These are phyloP conservation scores for Leccinum subrobustum DNA, from an alignment of 1,284 basidiomycete species.

Conservation along the genomic window DNA sequence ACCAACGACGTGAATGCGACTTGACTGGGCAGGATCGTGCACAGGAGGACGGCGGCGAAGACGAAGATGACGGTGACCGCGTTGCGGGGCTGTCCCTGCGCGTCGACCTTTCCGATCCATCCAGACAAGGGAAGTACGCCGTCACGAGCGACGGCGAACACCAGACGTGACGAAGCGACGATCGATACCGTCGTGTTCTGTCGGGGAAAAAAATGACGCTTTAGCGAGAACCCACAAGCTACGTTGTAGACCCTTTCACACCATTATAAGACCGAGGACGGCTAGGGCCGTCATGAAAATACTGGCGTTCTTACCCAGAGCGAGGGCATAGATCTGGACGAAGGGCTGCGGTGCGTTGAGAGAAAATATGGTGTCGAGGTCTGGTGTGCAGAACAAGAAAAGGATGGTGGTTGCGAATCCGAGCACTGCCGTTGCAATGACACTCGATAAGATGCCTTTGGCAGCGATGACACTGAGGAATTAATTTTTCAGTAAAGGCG, in stretches of 20 bases:
- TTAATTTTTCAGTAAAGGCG: constrained; percentile 1
- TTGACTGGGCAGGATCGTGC: constrained; percentile 81
- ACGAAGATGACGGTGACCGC: constrained; percentile 81
- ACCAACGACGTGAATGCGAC: constrained; percentile 86
- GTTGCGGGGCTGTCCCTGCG: constrained; percentile 70
- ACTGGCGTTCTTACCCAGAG: constrained; percentile 73
- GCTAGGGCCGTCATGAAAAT: constrained; percentile 85
- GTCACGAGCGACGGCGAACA: constrained; percentile 86
- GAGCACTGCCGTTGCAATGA: constrained; percentile 69
- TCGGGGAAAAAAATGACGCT: neutral
- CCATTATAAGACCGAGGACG: constrained; percentile 73
- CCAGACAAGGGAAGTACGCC: constrained; percentile 78
- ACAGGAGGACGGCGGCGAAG: constrained; percentile 70
- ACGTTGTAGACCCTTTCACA: constrained; percentile 34
- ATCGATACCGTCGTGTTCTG: constrained; percentile 83
- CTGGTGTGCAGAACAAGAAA: constrained; percentile 84
- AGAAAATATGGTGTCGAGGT: constrained; percentile 69
- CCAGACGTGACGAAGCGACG: constrained; percentile 79
- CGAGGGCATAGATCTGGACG: constrained; percentile 79
- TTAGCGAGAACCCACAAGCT: neutral
- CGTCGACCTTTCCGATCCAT: constrained; percentile 77
- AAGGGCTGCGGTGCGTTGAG: constrained; percentile 84
- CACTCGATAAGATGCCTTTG: constrained; percentile 75
- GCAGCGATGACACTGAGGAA: constrained; percentile 64
- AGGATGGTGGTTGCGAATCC: constrained; percentile 77